phyloP scores from a whole-genome alignment of 441 rosid genomes.

The Aleurites moluccanus region DNA sequence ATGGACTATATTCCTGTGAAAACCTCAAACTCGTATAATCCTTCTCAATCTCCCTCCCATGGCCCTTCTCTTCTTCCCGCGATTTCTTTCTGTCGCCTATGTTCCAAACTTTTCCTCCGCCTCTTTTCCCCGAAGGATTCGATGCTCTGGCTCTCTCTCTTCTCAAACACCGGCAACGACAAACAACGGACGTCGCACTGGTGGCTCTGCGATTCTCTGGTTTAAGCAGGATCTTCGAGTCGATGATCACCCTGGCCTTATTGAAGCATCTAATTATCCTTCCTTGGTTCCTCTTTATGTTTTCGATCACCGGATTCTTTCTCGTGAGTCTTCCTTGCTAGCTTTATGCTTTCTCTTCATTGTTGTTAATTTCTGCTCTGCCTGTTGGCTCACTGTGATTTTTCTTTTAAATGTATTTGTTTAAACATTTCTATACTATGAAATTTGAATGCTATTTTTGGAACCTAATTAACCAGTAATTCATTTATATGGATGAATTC shows the following conservation, averaged over 20 bases:
- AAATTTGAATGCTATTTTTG: neutral
- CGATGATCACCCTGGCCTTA: conserved; percentile 83
- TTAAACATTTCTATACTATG: neutral
- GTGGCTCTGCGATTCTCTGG: conserved; percentile 64
- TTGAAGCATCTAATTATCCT: conserved; percentile 46
- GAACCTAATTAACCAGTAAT: neutral
- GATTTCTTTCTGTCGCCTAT: conserved; percentile 29
- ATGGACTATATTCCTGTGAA: conserved; percentile 32
- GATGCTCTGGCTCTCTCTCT: conserved; percentile 33
- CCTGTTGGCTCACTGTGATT: neutral
- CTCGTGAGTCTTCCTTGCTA: conserved; percentile 42
- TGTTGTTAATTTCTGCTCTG: neutral
- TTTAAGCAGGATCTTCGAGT: conserved; percentile 92
- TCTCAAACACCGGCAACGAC: conserved; percentile 9
- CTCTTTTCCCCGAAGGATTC: conserved; percentile 10
- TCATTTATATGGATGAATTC: neutral
- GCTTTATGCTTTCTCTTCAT: neutral
- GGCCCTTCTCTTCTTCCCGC: conserved; percentile 43
- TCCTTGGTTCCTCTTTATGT: conserved; percentile 76
- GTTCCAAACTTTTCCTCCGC: neutral
- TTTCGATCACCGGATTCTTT: conserved; percentile 73
- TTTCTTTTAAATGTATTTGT: neutral
- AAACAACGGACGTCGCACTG: conserved; percentile 15
- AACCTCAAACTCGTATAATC: neutral
- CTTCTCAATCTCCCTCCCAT: conserved; percentile 30